phyloP scores from a whole-genome alignment of 2,329 filamentous ascomycete genomes.

The Neonectria hederae region DNA sequence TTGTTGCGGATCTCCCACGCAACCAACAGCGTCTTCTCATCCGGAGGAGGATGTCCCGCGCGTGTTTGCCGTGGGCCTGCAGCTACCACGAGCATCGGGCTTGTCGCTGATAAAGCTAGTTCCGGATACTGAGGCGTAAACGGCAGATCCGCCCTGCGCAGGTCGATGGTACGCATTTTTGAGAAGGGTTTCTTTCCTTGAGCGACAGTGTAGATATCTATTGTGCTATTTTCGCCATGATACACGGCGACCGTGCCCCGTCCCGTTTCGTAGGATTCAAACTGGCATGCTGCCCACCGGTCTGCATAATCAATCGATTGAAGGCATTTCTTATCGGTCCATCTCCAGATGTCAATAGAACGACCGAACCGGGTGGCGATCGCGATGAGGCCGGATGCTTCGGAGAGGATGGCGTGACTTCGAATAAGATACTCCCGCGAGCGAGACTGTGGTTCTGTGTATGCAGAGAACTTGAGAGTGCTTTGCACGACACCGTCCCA shows the following conservation, averaged over 20 bases:
- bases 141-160: slow-evolving; percentile 48
- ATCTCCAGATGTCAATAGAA: slow-evolving; percentile 52
- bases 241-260: slow-evolving; percentile 50
- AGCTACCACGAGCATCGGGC: slow-evolving; percentile 50
- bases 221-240: slow-evolving; percentile 42
- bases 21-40: slow-evolving; percentile 50
- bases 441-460: slow-evolving; percentile 50
- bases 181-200: slow-evolving; percentile 51
- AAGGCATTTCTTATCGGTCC: slow-evolving; percentile 51
- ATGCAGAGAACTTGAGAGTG: slow-evolving; percentile 51
- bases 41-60: slow-evolving; percentile 49
- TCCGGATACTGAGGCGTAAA: slow-evolving; percentile 52
- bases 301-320: slow-evolving; percentile 51
- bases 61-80: slow-evolving; percentile 52
- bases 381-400: slow-evolving; percentile 49
- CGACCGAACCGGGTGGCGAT: slow-evolving; percentile 53
- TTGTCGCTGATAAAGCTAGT: slow-evolving; percentile 51
- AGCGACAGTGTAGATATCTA: slow-evolving; percentile 48
- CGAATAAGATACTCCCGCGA: slow-evolving; percentile 55
- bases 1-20: slow-evolving; percentile 51
- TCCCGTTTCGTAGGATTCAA: slow-evolving; percentile 47
- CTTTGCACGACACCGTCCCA: slow-evolving; percentile 79
- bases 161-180: slow-evolving; percentile 48
- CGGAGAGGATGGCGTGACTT: slow-evolving; percentile 54
- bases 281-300: slow-evolving; percentile 50